Evolutionary conservation across 2,329 filamentous ascomycete species (phyloP).

Genomic region (Verticillium albo-atrum): DNA sequence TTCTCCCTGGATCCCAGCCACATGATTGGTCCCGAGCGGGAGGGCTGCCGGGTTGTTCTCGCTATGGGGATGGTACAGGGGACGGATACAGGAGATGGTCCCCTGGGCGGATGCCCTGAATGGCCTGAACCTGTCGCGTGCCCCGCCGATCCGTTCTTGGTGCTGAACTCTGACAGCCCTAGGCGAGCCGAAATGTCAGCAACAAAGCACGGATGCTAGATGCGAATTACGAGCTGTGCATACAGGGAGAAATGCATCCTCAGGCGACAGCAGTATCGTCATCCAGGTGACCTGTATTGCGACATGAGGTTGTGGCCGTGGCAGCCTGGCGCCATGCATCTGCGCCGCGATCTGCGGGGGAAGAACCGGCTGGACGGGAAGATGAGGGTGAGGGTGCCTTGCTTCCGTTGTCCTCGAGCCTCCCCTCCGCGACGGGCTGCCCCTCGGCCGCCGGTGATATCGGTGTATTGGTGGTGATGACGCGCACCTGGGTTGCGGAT

Average conservation of each 20-base stretch:
- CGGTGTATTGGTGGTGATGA: neutral
- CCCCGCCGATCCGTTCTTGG: neutral
- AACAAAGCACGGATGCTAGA: neutral
- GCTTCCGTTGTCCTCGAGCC: no score
- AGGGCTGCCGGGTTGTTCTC: constrained; percentile 1
- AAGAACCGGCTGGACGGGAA: neutral
- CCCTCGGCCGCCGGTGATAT: neutral
- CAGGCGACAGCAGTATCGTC: neutral
- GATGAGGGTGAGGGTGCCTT: neutral
- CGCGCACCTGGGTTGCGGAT: neutral
- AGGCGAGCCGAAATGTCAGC: neutral
- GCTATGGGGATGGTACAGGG: neutral
- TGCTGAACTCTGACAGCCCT: neutral
- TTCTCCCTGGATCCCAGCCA: neutral
- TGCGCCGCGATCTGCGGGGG: neutral
- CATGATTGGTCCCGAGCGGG: neutral
- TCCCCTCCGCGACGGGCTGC: neutral
- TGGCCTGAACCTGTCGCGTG: neutral
- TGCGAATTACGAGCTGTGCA: neutral
- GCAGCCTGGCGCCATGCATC: neutral
- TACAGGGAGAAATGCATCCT: neutral
- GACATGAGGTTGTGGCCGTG: neutral
- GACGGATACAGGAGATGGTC: neutral
- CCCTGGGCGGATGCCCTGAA: neutral
- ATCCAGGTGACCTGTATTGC: neutral